These are phyloP conservation scores for Pythium scleroteichum DNA, from an alignment of 352 stramenopile genomes.

Conservation along the genomic window DNA sequence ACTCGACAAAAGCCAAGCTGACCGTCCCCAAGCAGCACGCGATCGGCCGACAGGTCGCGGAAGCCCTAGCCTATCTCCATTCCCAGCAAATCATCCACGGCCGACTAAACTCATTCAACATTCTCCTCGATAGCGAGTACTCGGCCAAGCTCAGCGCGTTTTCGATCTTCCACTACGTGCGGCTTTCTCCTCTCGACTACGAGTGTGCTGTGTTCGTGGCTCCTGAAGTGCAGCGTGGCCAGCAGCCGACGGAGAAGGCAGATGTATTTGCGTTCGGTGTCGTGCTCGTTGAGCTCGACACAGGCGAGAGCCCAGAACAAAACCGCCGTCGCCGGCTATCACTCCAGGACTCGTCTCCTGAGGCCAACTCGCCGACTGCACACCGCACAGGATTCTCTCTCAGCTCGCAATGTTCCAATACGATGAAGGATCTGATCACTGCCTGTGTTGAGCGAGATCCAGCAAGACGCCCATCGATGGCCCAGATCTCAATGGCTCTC, in stretches of 20 bases:
- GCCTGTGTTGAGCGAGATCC: slow-evolving; percentile 64
- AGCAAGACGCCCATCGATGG: slow-evolving; percentile 53
- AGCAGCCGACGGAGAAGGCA: slow-evolving; percentile 67
- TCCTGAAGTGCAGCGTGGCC: slow-evolving; percentile 68
- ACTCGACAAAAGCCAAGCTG: slow-evolving; percentile 37
- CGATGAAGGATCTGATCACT: slow-evolving; percentile 68
- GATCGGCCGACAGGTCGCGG: slow-evolving; percentile 70
- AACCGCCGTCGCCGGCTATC: slow-evolving; percentile 51
- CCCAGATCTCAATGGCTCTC: slow-evolving; percentile 57
- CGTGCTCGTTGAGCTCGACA: slow-evolving; percentile 76
- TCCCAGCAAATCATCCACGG: slow-evolving; percentile 74
- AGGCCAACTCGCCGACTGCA: slow-evolving; percentile 35
- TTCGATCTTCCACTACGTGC: slow-evolving; percentile 77
- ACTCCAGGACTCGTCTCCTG: slow-evolving; percentile 30
- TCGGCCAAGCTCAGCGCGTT: slow-evolving; percentile 79
- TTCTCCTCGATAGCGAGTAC: slow-evolving; percentile 67
- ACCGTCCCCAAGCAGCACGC: slow-evolving; percentile 61
- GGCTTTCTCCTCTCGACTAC: slow-evolving; percentile 64
- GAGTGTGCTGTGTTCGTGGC: slow-evolving; percentile 69
- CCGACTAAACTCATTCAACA: slow-evolving; percentile 75
- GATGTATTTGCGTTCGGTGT: slow-evolving; percentile 82
- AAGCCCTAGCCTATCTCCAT: slow-evolving; percentile 67
- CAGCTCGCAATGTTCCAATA: slow-evolving; percentile 50
- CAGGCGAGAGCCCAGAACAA: slow-evolving; percentile 63
- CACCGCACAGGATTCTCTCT: slow-evolving; percentile 58